Conservation (phyloP, 2,329 filamentous ascomycete genomes). For the Monilinia aucupariae region DNA sequence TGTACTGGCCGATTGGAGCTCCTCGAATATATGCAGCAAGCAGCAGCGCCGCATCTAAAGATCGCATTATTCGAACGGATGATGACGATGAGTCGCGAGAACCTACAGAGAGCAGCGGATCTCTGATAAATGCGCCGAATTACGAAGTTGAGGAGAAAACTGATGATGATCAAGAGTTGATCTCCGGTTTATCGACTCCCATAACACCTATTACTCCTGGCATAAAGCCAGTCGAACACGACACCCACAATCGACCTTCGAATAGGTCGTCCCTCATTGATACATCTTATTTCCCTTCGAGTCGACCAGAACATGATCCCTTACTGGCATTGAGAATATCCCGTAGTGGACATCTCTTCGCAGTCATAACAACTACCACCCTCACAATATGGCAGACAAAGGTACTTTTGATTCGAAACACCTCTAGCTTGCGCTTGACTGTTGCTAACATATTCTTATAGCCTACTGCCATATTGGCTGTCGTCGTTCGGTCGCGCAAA, state of each 20-base stretch:
- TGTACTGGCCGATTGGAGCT: slow-evolving; percentile 90
- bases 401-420: slow-evolving; percentile 44
- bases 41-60: slow-evolving; percentile 52
- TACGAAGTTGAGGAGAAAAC: slow-evolving; percentile 25
- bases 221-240: slow-evolving; percentile 55
- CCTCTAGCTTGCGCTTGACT: not conserved
- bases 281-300: slow-evolving; percentile 16
- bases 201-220: slow-evolving; percentile 52
- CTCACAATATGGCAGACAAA: slow-evolving; percentile 97
- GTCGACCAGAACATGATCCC: slow-evolving; percentile 46
- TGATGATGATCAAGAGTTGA: slow-evolving; percentile 27
- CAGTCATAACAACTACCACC: slow-evolving; percentile 76
- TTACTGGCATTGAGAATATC: slow-evolving; percentile 73
- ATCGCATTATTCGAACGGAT: slow-evolving; percentile 50
- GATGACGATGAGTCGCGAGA: slow-evolving; percentile 50
- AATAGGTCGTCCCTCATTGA: slow-evolving; percentile 21
- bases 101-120: slow-evolving; percentile 36
- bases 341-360: slow-evolving; percentile 76
- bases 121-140: slow-evolving; percentile 30
- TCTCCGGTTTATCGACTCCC: slow-evolving; percentile 40
- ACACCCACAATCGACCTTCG: slow-evolving; percentile 36
- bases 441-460: slow-evolving; percentile 38
- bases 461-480: slow-evolving; percentile 83
- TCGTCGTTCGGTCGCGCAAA: slow-evolving; percentile 72
- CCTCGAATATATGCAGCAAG: slow-evolving; percentile 76